Conservation (phyloP, 2,329 filamentous ascomycete species). For the Mycogone perniciosa region DNA sequence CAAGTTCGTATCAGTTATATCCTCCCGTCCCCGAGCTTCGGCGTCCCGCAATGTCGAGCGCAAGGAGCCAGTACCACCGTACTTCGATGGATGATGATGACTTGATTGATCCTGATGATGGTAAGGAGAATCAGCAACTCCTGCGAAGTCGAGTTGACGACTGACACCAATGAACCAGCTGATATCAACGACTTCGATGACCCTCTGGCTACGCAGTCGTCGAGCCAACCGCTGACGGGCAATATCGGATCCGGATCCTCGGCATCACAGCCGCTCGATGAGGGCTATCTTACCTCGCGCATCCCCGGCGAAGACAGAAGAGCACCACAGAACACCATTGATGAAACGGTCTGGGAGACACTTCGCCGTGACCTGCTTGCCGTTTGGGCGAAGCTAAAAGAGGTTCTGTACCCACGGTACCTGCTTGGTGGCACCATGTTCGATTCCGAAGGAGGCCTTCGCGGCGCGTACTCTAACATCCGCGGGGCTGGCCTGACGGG, state of each 20-base stretch:
- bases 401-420: conserved; percentile 94
- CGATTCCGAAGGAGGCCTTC: conserved; percentile 46
- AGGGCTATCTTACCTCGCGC: conserved; percentile 78
- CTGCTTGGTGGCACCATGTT: conserved; percentile 68
- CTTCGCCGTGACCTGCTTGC: conserved; percentile 83
- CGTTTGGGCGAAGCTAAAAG: conserved; percentile 96
- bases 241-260: conserved; percentile 65
- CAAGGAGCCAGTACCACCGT: conserved; percentile 53
- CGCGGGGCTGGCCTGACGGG: conserved; percentile 52
- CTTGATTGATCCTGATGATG: conserved; percentile 73
- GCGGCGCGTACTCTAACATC: conserved; percentile 57
- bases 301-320: conserved; percentile 91
- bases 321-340: conserved; percentile 87
- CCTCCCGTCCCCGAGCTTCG: no score
- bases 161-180: conserved; percentile 39
- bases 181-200: conserved; percentile 92
- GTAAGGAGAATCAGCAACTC: conserved; percentile 33
- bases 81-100: conserved; percentile 61
- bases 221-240: conserved; percentile 74
- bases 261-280: conserved; percentile 52
- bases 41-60: conserved; percentile 36
- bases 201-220: conserved; percentile 61
- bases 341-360: conserved; percentile 97
- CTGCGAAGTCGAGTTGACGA: not conserved
- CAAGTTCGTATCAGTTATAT: no score